A percentile compares a stretch with the other conserved stretches of the same genome.
phyloP scores from a whole-genome alignment of 306 rosid genomes.

The Quillaja saponaria region DNA sequence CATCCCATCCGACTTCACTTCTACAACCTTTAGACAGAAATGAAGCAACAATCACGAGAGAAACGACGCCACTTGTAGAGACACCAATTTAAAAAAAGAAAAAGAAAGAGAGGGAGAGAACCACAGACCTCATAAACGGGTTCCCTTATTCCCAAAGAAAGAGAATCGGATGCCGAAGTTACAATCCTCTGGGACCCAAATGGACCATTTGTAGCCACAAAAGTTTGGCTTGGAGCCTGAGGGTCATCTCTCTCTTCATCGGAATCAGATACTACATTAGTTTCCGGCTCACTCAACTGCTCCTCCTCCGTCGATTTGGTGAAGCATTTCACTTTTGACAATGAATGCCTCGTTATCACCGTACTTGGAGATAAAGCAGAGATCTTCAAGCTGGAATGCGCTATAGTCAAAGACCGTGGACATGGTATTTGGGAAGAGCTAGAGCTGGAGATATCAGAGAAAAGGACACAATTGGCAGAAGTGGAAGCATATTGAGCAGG shows the following conservation, averaged over 20 bases:
- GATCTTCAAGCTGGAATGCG: constrained; percentile 31
- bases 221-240: constrained; percentile 14
- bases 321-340: constrained; percentile 44
- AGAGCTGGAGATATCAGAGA: constrained; percentile 39
- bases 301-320: constrained; percentile 71
- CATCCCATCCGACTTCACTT: constrained; percentile 74
- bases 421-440: constrained; percentile 36
- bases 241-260: constrained; percentile 31
- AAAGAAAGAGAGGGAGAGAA: constrained; percentile 3
- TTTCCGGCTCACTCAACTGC: constrained; percentile 46
- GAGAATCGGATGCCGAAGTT: constrained; percentile 54
- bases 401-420: constrained; percentile 25
- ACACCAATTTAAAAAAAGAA: constrained; percentile 3
- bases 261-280: constrained; percentile 29
- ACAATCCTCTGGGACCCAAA: constrained; percentile 40
- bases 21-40: constrained; percentile 59
- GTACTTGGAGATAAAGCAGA: constrained; percentile 30
- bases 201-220: constrained; percentile 10
- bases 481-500: constrained; percentile 46
- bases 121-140: constrained; percentile 77
- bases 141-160: constrained; percentile 88
- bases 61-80: too few relatives aligned
- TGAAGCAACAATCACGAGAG: constrained; percentile 9
- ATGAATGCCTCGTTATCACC: constrained; percentile 10
- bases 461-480: constrained; percentile 39